These are phyloP conservation scores for Zea mays DNA, from an alignment of 176 grass and related monocot genomes.

Conservation along the genomic window DNA sequence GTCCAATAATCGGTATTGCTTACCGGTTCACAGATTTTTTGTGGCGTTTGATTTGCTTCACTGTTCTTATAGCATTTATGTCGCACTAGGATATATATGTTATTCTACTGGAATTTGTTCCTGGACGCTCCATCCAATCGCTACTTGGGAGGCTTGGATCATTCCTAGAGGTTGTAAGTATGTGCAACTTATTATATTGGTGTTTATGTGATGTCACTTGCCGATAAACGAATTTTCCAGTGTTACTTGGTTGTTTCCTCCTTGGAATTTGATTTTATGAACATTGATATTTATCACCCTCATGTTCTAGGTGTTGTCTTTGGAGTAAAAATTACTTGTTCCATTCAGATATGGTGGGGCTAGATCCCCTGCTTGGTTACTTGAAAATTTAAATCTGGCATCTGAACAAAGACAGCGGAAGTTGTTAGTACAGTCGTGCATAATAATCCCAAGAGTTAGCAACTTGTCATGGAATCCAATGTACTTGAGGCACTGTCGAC, in stretches of 20 bases:
- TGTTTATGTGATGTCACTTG: background rate
- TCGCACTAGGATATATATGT: no score
- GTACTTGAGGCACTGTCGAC: constrained; percentile 71
- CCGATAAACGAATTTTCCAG: no score
- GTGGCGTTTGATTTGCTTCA: no score
- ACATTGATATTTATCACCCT: no score
- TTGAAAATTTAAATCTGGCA: constrained; percentile 69
- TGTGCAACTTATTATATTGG: constrained; percentile 10
- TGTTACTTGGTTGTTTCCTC: no score
- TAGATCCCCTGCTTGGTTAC: constrained; percentile 17
- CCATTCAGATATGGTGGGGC: no score
- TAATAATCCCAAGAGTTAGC: constrained; percentile 77
- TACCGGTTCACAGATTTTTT: no score
- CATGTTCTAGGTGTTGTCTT: no score
- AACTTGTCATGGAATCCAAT: constrained; percentile 79
- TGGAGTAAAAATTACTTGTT: no score
- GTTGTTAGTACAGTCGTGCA: constrained; percentile 76
- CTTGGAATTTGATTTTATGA: no score
- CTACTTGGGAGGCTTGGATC: constrained; percentile 38
- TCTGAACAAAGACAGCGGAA: constrained; percentile 84
- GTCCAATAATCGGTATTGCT: no score
- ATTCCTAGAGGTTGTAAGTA: constrained; percentile 48
- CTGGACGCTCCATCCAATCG: constrained; percentile 79
- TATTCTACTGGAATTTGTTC: constrained; percentile 57
- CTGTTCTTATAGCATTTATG: no score